Evolutionary conservation across 805 yeast species (phyloP).

Genomic region (Candida quercuum): DNA sequence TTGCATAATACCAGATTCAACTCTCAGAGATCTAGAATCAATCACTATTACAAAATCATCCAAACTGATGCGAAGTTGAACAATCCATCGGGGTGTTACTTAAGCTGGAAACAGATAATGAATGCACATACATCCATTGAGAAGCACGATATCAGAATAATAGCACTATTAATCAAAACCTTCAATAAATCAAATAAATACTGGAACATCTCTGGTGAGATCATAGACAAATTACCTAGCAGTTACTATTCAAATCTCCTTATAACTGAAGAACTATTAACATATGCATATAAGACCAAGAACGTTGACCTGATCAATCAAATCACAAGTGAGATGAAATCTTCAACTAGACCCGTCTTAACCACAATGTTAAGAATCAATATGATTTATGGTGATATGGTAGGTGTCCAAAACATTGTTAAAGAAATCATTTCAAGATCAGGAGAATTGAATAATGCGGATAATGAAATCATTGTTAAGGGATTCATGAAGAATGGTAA

Average conservation of each 20-base stretch:
- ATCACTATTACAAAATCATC: constrained; percentile 10
- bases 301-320: constrained; percentile 12
- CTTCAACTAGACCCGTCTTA: constrained; percentile 14
- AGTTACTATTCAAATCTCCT: constrained; percentile 9
- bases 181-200: constrained; percentile 12
- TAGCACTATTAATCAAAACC: constrained; percentile 10
- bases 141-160: constrained; percentile 13
- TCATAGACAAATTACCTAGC: constrained; percentile 13
- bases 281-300: constrained; percentile 5
- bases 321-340: constrained; percentile 7
- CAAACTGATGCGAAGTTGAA: constrained; percentile 10
- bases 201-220: constrained; percentile 11
- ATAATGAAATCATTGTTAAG: constrained; percentile 16
- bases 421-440: constrained; percentile 12
- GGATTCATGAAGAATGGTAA: constrained; percentile 13
- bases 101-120: constrained; percentile 15
- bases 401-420: constrained; percentile 16
- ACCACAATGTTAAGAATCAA: constrained; percentile 13
- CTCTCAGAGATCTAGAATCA: constrained; percentile 4
- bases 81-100: constrained; percentile 17
- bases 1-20: constrained; percentile 6
- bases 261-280: constrained; percentile 9
- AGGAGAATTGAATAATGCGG: constrained; percentile 11
- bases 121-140: constrained; percentile 8
- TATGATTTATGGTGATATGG: constrained; percentile 14